phyloP scores from a whole-genome alignment of 257 asterid genomes.

The Agastache rugosa region DNA sequence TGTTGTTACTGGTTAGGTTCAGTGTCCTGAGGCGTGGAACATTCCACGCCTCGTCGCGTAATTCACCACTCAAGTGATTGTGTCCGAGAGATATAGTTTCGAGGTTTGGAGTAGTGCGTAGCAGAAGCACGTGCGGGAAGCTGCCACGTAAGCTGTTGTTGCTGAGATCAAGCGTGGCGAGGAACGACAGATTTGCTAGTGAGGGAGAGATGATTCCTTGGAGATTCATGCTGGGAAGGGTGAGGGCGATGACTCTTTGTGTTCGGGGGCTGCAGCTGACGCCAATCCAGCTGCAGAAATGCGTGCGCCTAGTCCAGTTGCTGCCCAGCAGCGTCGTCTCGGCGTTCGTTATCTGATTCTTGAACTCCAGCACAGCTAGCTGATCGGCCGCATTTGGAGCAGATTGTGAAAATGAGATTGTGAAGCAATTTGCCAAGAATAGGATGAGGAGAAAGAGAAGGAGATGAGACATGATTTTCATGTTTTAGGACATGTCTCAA shows the following conservation, averaged over 20 bases:
- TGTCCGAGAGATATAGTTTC: neutral
- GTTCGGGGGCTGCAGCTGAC: neutral
- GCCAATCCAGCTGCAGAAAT: neutral
- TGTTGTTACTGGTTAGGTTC: slow-evolving; percentile 8
- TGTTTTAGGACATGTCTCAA: too few relatives aligned
- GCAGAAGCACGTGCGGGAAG: neutral
- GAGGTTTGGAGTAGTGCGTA: too few relatives aligned
- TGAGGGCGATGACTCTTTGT: slow-evolving; percentile 19
- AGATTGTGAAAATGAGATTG: slow-evolving; percentile 18
- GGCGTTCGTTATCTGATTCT: slow-evolving; percentile 36
- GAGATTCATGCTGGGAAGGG: slow-evolving; percentile 40
- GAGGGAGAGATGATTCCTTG: slow-evolving; percentile 40
- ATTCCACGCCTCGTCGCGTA: neutral
- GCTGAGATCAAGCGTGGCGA: slow-evolving; percentile 33
- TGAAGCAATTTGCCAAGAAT: neutral
- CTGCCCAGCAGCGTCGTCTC: slow-evolving; percentile 2
- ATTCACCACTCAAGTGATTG: neutral
- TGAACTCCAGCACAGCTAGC: slow-evolving; percentile 39
- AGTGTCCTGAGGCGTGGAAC: neutral
- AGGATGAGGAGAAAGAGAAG: slow-evolving; percentile 15
- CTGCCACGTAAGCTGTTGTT: slow-evolving; percentile 20
- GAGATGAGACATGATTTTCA: neutral
- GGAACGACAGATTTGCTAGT: slow-evolving; percentile 45
- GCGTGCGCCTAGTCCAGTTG: neutral
- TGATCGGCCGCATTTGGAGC: slow-evolving; percentile 36